Evolutionary conservation across 768 basidiomycete species (phyloP), one percentile per base, ranked within the genome.

Genomic region (Mycena amicta): DNA sequence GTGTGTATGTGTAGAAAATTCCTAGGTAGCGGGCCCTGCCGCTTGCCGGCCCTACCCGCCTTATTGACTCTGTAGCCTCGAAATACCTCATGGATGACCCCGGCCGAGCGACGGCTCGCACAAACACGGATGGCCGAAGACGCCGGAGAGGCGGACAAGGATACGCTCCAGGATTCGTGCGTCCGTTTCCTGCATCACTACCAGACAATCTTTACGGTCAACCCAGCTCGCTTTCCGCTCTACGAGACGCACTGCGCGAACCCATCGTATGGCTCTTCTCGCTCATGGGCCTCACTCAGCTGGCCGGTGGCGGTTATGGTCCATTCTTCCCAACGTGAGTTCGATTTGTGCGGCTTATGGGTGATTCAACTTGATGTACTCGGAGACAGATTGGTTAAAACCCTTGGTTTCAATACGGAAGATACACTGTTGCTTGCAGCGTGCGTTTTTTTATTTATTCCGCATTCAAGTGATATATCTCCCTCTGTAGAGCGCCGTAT

Each of bases 311-410:
- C 26, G 74, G 77, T 41, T 78, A 74, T 43, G 65, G 72, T 43
- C 76, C 75, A 59, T 80, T 80, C 70, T 80, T 80, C 69, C 79
- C 78, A 2, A 80, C 80, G 78, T 77, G 53, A 60, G 77, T 66
- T 20, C 22, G n/a, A n/a, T n/a, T 30, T 20, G 77, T 31, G 1
- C 4, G 4, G 16, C 16, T 22, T 4, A 2, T 11, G 15, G n/a
- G 22, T 40, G 13, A 37, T 37, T 8, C 18, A n/a, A 37, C 18
- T 22, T 31, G 18, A 5, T 53, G 13, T 39, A 15, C 5, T 52
- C 5, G 51, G 6, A 15, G 18, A 11, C 18, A 18, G 20, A 5
- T n/a, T 20, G 4, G 6, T 51, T 16, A 31, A 43, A 20, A 43
- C 41, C 6, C 20, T 43, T 12, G 41, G 41, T 12, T 43, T 13